phyloP scores from a whole-genome alignment of 2,329 filamentous ascomycete genomes.

The Triangularia setosa region DNA sequence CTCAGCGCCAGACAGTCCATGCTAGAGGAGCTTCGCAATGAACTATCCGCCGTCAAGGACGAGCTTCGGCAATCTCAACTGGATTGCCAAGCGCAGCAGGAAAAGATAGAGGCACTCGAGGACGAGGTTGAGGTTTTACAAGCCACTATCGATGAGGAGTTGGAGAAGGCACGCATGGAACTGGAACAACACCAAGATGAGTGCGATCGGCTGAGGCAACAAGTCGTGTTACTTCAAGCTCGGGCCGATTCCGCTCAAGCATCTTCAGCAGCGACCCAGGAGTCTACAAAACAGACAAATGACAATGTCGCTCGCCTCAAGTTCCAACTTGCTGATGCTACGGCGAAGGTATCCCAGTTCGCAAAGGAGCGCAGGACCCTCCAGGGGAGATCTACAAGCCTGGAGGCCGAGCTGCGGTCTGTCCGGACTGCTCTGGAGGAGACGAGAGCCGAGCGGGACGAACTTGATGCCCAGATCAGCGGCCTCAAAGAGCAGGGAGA shows the following conservation, averaged over 20 bases:
- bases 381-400: conserved; percentile 58
- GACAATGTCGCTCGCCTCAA: conserved; percentile 50
- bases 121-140: conserved; percentile 75
- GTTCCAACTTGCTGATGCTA: conserved; percentile 55
- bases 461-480: conserved; percentile 58
- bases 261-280: conserved; percentile 31
- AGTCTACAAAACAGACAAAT: conserved; percentile 33
- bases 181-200: conserved; percentile 43
- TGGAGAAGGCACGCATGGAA: conserved; percentile 52
- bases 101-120: conserved; percentile 65
- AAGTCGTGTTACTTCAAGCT: conserved; percentile 37
- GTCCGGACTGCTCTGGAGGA: conserved; percentile 55
- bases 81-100: conserved; percentile 57
- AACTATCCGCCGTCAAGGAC: conserved; percentile 63
- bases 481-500: conserved; percentile 52
- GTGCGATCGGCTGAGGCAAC: conserved; percentile 40
- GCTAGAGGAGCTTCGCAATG: conserved; percentile 61
- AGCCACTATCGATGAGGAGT: conserved; percentile 60
- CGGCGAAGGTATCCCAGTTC: conserved; percentile 52
- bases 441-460: conserved; percentile 61
- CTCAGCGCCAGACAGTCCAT: conserved; percentile 63
- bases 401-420: conserved; percentile 58
- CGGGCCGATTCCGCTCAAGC: conserved; percentile 29
- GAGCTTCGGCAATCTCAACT: conserved; percentile 66
- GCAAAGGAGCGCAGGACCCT: conserved; percentile 59